A percentile compares a stretch with the other conserved stretches of the same genome.
Conservation (phyloP, 2,329 filamentous ascomycete genomes). For the Teratosphaeria epicoccoides region DNA sequence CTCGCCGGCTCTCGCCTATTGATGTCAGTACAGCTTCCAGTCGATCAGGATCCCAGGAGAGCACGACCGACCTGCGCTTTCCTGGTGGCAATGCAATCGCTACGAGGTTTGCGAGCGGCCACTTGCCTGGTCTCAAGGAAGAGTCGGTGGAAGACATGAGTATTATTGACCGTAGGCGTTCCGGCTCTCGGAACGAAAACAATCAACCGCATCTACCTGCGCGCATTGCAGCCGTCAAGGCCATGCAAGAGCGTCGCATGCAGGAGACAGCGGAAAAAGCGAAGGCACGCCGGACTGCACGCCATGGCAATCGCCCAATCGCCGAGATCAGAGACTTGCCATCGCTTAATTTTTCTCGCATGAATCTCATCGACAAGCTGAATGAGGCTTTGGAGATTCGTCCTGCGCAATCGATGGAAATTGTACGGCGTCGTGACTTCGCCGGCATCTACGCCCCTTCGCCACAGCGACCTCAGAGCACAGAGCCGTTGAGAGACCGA, state of each 20-base stretch:
- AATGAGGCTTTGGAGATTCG: conserved; percentile 34
- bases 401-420: conserved; percentile 29
- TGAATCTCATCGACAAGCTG: conserved; percentile 36
- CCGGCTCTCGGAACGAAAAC: conserved; percentile 6
- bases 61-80: conserved; percentile 18
- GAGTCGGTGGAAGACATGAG: conserved; percentile 39
- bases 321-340: conserved; percentile 33
- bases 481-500: conserved; percentile 32
- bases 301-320: conserved; percentile 22
- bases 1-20: conserved; percentile 18
- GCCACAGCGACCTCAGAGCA: conserved; percentile 28
- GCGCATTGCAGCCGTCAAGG: conserved; percentile 26
- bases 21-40: conserved; percentile 12
- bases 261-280: conserved; percentile 23
- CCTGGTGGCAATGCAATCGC: conserved; percentile 13
- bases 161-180: conserved; percentile 18
- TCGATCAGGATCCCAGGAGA: conserved; percentile 13
- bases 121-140: conserved; percentile 38
- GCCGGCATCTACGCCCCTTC: conserved; percentile 24
- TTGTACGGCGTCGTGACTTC: conserved; percentile 21
- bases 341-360: conserved; percentile 38
- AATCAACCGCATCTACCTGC: conserved; percentile 22
- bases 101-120: conserved; percentile 19
- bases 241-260: conserved; percentile 25
- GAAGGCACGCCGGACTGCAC: conserved; percentile 20